phyloP scores from a whole-genome alignment of 805 yeast genomes.

The Metschnikowia vanudenii region DNA sequence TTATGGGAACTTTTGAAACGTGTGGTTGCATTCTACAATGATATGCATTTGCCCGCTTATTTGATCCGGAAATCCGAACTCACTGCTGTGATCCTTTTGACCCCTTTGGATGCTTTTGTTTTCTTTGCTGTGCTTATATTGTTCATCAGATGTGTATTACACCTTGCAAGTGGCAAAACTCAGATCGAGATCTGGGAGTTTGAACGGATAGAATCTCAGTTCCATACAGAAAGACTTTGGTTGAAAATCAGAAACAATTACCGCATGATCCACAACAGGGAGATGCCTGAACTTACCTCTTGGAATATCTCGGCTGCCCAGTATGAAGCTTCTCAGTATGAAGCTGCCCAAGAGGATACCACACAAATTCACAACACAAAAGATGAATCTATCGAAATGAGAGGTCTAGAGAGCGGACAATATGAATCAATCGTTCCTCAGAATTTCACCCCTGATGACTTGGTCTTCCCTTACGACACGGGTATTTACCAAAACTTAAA shows the following conservation, averaged over 20 bases:
- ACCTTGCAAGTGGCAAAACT: conserved; percentile 67
- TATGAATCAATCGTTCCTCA: conserved; percentile 26
- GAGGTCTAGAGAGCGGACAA: no score
- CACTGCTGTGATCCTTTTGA: conserved; percentile 50
- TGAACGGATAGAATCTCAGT: conserved; percentile 73
- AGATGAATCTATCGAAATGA: no score
- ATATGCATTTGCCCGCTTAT: conserved; percentile 55
- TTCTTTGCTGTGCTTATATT: conserved; percentile 57
- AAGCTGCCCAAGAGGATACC: background rate
- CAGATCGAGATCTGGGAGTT: conserved; percentile 92
- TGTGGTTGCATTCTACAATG: conserved; percentile 43
- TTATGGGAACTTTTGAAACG: conserved; percentile 42
- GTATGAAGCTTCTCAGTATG: conserved; percentile 1
- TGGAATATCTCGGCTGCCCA: conserved; percentile 38
- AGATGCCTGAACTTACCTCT: conserved; percentile 46
- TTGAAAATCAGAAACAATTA: conserved; percentile 46
- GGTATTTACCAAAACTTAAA: conserved; percentile 56
- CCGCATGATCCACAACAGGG: conserved; percentile 36
- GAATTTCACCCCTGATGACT: conserved; percentile 54
- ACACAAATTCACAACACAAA: no score
- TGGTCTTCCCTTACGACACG: conserved; percentile 82
- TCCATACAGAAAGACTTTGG: conserved; percentile 56
- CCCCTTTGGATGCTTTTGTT: conserved; percentile 59
- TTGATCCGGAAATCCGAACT: conserved; percentile 53
- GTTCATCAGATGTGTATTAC: conserved; percentile 57